phyloP scores from a whole-genome alignment of 2,329 filamentous ascomycete species.

The Exophiala mesophila region DNA sequence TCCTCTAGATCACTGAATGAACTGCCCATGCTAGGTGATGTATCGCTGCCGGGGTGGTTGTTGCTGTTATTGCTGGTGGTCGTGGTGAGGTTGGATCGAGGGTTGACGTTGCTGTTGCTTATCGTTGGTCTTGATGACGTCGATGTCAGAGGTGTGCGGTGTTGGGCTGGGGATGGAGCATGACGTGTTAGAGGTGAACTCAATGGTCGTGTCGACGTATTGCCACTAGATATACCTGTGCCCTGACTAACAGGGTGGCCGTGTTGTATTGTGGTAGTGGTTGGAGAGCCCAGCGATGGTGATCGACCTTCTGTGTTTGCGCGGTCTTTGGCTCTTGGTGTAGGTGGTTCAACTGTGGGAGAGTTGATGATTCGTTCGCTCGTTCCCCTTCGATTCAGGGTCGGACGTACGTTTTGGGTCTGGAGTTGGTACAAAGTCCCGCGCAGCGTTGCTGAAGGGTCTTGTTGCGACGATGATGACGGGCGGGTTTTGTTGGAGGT shows the following conservation, averaged over 20 bases:
- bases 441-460: conserved; percentile 40
- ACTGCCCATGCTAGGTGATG: conserved; percentile 59
- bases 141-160: conserved; percentile 24
- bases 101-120: conserved; percentile 16
- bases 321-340: conserved; percentile 31
- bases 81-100: conserved; percentile 30
- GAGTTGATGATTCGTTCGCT: conserved; percentile 26
- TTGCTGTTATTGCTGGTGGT: background rate
- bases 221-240: too few species aligned
- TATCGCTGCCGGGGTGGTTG: conserved; percentile 44
- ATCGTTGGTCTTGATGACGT: conserved; percentile 20
- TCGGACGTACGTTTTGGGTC: conserved; percentile 23
- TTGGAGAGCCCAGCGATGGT: conserved; percentile 18
- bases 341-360: conserved; percentile 19
- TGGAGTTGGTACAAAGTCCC: conserved; percentile 27
- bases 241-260: too few species aligned
- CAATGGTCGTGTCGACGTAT: too few species aligned
- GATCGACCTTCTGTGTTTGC: conserved; percentile 31
- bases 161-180: conserved; percentile 41
- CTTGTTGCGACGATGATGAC: conserved; percentile 28
- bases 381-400: conserved; percentile 28
- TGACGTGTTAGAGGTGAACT: conserved; percentile 16
- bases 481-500: conserved; percentile 16
- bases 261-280: conserved; percentile 1
- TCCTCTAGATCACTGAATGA: conserved; percentile 63